A percentile compares a stretch with the other conserved stretches of the same genome.
Evolutionary conservation across 2,329 filamentous ascomycete species (phyloP).

Genomic region (Aspergillus japonicus): DNA sequence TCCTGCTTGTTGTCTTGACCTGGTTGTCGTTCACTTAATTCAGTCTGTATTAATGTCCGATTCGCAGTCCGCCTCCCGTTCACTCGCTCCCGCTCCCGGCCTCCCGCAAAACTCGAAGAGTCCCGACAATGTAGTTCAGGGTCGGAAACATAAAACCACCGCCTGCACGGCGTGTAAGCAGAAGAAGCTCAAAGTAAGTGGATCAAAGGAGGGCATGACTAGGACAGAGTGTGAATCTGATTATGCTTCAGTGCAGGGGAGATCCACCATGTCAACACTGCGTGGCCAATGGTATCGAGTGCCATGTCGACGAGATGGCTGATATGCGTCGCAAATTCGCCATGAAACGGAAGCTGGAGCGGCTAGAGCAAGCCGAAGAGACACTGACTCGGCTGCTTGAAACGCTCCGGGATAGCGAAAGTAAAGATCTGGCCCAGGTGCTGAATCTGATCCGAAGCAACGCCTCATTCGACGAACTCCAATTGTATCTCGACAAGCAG

Average conservation of each 20-base stretch:
- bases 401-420: constrained; percentile 21
- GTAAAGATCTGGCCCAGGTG: constrained; percentile 20
- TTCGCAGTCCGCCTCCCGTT: constrained; percentile 16
- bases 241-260: constrained; percentile 25
- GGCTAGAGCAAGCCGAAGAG: constrained; percentile 19
- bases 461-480: constrained; percentile 24
- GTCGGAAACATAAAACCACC: constrained; percentile 26
- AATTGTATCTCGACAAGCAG: constrained; percentile 18
- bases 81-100: constrained; percentile 17
- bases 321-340: constrained; percentile 30
- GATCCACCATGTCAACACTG: constrained; percentile 30
- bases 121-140: constrained; percentile 14
- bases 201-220: not conserved
- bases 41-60: constrained; percentile 18
- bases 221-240: not conserved
- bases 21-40: not conserved
- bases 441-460: constrained; percentile 28
- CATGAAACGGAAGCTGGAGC: constrained; percentile 25
- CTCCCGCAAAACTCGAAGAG: constrained; percentile 7
- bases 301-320: constrained; percentile 27
- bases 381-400: constrained; percentile 18
- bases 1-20: not conserved
- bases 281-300: constrained; percentile 25
- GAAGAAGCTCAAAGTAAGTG: constrained; percentile 24
- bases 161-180: constrained; percentile 24